Percentiles rank a stretch among this genome's conserved stretches.
These are phyloP conservation scores for Chrysanthemum lavandulifolium DNA, from an alignment of 129 eudicot species.

Conservation along the genomic window DNA sequence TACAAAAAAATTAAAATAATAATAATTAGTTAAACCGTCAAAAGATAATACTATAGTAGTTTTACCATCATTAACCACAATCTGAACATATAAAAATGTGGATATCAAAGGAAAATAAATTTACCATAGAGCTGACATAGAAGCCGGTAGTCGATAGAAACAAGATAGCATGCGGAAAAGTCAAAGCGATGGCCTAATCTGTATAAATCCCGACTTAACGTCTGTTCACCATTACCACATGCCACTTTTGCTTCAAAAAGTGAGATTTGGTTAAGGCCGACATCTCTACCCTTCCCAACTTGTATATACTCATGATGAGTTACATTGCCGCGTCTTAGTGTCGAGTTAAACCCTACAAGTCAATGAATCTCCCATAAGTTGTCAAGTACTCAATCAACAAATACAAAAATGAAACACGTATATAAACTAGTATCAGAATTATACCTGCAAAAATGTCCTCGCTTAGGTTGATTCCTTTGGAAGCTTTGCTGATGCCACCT, in stretches of 20 bases:
- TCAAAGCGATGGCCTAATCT: constrained; percentile 39
- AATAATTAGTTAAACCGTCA: too few species aligned
- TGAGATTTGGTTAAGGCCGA: constrained; percentile 13
- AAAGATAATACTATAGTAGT: too few species aligned
- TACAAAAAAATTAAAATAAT: too few species aligned
- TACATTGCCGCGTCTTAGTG: constrained; percentile 3
- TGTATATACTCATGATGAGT: constrained; percentile 19
- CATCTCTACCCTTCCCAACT: constrained; percentile 19
- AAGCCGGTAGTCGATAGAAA: constrained; percentile 73
- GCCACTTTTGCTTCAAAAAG: constrained; percentile 91
- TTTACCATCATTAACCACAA: too few species aligned
- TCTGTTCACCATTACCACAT: constrained; percentile 90
- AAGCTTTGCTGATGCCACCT: constrained; percentile 92
- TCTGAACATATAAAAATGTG: too few species aligned
- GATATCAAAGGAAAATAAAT: not conserved
- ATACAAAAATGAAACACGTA: not conserved
- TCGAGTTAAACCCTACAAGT: constrained; percentile 8
- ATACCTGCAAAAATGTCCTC: constrained; percentile 95
- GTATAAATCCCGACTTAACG: constrained; percentile 81
- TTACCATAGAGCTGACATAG: constrained; percentile 76
- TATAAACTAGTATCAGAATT: not conserved
- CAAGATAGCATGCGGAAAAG: constrained; percentile 87
- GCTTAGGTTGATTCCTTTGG: constrained; percentile 84
- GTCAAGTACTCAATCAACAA: not conserved
- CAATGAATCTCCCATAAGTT: not conserved